Evolutionary conservation across 139 green algal species (phyloP), one percentile per base, ranked within the genome.

Genomic region (Chlamydomonas schloesseri): DNA sequence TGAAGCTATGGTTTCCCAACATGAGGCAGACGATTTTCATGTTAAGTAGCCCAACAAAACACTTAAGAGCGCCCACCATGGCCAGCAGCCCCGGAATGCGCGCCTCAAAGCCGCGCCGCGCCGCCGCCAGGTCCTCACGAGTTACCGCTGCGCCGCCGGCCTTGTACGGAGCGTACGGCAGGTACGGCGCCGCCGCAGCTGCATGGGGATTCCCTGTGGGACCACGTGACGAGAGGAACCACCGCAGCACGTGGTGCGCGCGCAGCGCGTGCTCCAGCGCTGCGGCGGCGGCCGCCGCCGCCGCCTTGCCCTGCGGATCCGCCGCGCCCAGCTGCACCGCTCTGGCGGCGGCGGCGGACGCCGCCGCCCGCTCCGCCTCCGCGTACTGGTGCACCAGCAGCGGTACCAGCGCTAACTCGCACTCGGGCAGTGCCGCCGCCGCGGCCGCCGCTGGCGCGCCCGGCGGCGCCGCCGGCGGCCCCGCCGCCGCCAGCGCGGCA

Each of bases 211-310:
- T 5, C 42, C 8, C 6, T 50, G 6, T 50, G 42, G 42, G 42
- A 8, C 42, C 42, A 5, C 74, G 47, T 28, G 47, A 64, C 26
- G 65, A 58, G 68, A 92, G 64, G 33, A 90, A 81, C 89, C 89
- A 92, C 50, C 55, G 47, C 68, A 92, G 81, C 68, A 90, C 62
- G 68, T 92, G 84, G 37, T 84, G 57, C 37, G 89, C 89, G 1
- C 88, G 70, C 17, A 87, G 67, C 31, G 79, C 79, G 10, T 60
- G 50, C 65, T 85, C 79, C 55, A 76, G 62, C n/a, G 50, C 80
- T 21, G 69, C 50, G 50, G 67, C 55, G 31, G 55, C 57, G 14
- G 50, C 36, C 10, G 57, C 31, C 21, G 13, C 36, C 0, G 23
- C 73, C 3, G 37, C 73, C 6, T 50, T 50, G 42, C 42, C 42